Evolutionary conservation across 225 moss, liverwort and hornwort genomes (phyloP).

Genomic region (Bryoerythrophyllum caledonicum): DNA sequence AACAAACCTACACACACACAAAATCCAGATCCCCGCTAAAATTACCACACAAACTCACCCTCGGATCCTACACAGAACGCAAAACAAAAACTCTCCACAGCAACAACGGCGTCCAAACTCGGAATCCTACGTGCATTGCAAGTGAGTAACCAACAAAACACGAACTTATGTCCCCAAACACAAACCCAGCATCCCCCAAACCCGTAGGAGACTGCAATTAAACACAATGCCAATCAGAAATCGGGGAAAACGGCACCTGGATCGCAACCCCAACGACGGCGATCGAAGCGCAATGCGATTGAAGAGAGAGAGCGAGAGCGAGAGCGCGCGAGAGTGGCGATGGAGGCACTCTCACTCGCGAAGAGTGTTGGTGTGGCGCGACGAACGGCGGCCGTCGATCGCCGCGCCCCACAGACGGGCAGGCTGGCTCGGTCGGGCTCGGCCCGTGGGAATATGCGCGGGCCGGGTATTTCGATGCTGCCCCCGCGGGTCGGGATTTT

Average conservation of each 20-base stretch:
- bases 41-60: neutral
- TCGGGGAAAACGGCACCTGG: neutral
- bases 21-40: slow-evolving; percentile 15
- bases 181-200: too few relatives aligned
- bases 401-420: slow-evolving; percentile 10
- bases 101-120: neutral
- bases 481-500: neutral
- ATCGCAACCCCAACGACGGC: neutral
- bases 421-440: slow-evolving; percentile 6
- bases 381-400: slow-evolving; percentile 23
- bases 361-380: neutral
- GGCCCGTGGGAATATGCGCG: slow-evolving; percentile 6
- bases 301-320: too few relatives aligned
- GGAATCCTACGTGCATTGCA: neutral
- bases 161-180: neutral
- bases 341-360: too few relatives aligned
- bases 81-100: neutral
- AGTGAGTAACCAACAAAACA: neutral
- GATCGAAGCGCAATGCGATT: neutral
- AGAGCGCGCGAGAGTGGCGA: too few relatives aligned
- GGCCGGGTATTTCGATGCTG: neutral
- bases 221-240: neutral
- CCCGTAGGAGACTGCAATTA: neutral
- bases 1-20: neutral
- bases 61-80: neutral